Conservation (phyloP, 2,329 filamentous ascomycete species). For the Dactylellina sp. region DNA sequence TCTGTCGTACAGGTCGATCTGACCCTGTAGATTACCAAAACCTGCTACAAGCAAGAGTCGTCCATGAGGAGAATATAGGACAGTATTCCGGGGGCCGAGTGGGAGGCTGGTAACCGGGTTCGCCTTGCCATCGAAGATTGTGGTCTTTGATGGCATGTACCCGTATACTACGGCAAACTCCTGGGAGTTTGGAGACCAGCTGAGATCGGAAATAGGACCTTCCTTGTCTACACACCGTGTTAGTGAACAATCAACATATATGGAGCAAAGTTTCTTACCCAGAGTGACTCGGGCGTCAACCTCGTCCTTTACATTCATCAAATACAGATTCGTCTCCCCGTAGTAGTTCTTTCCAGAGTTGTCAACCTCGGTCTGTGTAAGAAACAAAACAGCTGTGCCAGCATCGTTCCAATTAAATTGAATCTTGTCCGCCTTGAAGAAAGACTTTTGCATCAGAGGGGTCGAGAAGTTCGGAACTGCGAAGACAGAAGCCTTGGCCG, state of each 20-base stretch:
- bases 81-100: constrained; percentile 90
- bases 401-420: constrained; percentile 97
- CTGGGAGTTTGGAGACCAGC: constrained; percentile 98
- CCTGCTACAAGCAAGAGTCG: constrained; percentile 93
- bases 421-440: constrained; percentile 99
- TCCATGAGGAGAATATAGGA: constrained; percentile 91
- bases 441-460: constrained; percentile 95
- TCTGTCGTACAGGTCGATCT: constrained; percentile 97
- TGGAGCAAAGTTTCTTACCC: constrained; percentile 64
- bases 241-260: constrained; percentile 25
- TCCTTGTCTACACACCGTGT: constrained; percentile 78
- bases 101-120: constrained; percentile 86
- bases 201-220: constrained; percentile 95
- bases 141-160: constrained; percentile 99
- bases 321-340: constrained; percentile 95
- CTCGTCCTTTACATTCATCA: constrained; percentile 88
- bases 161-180: constrained; percentile 98
- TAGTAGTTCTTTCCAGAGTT: constrained; percentile 99
- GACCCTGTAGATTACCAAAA: constrained; percentile 95
- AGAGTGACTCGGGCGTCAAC: constrained; percentile 92
- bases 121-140: constrained; percentile 93
- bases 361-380: constrained; percentile 97
- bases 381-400: constrained; percentile 89
- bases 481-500: constrained; percentile 92
- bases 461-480: constrained; percentile 86